Base-by-base conservation (phyloP, 208 protist genomes). In the Trypanosoma vivax region DNA sequence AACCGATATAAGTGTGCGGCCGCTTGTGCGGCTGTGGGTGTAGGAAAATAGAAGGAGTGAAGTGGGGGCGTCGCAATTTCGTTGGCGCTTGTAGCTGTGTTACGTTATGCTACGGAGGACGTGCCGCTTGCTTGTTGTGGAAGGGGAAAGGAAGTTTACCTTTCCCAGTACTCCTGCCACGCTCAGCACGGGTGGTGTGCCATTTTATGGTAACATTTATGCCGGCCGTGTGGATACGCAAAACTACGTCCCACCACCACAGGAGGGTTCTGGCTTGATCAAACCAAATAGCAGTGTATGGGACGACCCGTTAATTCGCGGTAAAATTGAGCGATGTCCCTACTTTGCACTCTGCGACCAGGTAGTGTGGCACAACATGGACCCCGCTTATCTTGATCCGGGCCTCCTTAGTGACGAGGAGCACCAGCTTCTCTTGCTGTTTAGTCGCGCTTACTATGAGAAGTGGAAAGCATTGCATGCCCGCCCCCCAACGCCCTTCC, bases 311-410 rank as follows among this genome's bases (percentile, higher is more conserved):
- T 51, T 39, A 34, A 62, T 80, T 19, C 78, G 71, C 6, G 41
- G 50, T 21, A 83, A 81, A 66, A 74, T 93, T 35, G 59, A 73
- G 7, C 13, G 50, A 10, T 93, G 85, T 51, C 85, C 85, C 13
- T 93, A 93, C 75, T 93, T 93, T 62, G 81, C 85, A 1, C 73
- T 93, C 25, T 83, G 76, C 48, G 85, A 93, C 41, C 85, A 93
- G 60, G 85, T 93, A 39, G 42, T 93, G 30, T 90, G 65, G 49
- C 85, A 93, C 69, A 90, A 90, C 62, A 93, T 93, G 85, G 85
- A 93, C 38, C 82, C 85, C 11, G 67, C 52, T 16, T 88, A 83
- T 51, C 70, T 93, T 14, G 85, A 93, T 58, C 85, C 85, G 2
- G 85, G 85, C 16, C 67, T 93, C 29, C 65, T 93, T 9, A 87